Percentiles rank a stretch among this genome's conserved stretches.
Conservation (phyloP, 1,284 basidiomycete species). For the Anthracocystis panici-leucophaei region DNA sequence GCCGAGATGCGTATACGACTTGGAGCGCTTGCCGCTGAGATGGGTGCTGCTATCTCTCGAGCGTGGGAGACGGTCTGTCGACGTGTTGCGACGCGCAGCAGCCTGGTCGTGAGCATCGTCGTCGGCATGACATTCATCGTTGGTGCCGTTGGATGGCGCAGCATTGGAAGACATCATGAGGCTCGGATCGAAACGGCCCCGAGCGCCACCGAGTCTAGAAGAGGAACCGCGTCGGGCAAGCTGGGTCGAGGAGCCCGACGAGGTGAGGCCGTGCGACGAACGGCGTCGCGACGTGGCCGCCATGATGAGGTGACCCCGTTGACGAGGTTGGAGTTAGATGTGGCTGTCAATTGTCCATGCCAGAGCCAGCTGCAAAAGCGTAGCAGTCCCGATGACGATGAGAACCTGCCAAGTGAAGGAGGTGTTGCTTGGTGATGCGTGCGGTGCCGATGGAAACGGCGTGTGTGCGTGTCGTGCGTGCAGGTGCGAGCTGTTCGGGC, state of each 20-base stretch:
- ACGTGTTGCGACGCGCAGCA: constrained; percentile 45
- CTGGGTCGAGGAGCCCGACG: constrained; percentile 51
- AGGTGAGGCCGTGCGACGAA: constrained; percentile 40
- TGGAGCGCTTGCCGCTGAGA: constrained; percentile 53
- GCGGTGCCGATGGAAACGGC: neutral
- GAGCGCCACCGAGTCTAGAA: constrained; percentile 30
- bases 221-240: constrained; percentile 49
- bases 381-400: neutral
- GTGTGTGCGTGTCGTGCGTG: neutral
- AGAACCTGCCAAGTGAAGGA: no score
- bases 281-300: constrained; percentile 43
- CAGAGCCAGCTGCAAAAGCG: constrained; percentile 6
- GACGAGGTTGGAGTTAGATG: neutral
- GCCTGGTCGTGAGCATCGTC: constrained; percentile 25
- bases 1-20: constrained; percentile 55
- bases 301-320: constrained; percentile 28
- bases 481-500: neutral
- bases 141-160: constrained; percentile 12
- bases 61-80: constrained; percentile 54
- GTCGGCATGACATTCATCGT: constrained; percentile 19
- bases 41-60: constrained; percentile 52
- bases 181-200: constrained; percentile 53
- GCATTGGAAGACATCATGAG: constrained; percentile 59
- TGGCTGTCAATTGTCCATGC: constrained; percentile 3
- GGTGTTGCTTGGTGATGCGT: neutral